phyloP scores from a whole-genome alignment of 2,329 filamentous ascomycete genomes.

The Aspergillus sojae region DNA sequence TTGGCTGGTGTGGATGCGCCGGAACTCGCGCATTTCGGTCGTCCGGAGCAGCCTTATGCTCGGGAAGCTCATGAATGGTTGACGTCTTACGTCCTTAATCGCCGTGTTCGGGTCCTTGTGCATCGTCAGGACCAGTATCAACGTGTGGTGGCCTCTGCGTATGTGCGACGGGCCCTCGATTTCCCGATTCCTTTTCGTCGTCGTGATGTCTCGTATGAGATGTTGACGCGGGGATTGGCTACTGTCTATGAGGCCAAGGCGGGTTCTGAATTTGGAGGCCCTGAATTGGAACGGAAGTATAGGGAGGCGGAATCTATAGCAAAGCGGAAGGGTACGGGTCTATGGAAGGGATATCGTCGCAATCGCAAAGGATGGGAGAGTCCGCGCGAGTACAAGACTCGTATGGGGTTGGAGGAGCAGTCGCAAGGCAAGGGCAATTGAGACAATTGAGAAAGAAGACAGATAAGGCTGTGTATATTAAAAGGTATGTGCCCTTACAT shows the following conservation, averaged over 20 bases:
- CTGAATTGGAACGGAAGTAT: slow-evolving; percentile 55
- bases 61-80: slow-evolving; percentile 82
- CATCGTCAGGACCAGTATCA: slow-evolving; percentile 90
- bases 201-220: slow-evolving; percentile 82
- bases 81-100: slow-evolving; percentile 68
- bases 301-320: slow-evolving; percentile 56
- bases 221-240: slow-evolving; percentile 82
- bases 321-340: slow-evolving; percentile 65
- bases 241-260: slow-evolving; percentile 93
- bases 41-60: slow-evolving; percentile 80
- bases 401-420: slow-evolving; percentile 49
- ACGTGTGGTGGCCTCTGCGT: slow-evolving; percentile 84
- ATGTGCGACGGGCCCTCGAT: slow-evolving; percentile 60
- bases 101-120: slow-evolving; percentile 78
- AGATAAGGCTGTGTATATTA: slow-evolving; percentile 4
- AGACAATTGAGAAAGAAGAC: slow-evolving; percentile 9
- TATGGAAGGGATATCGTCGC: slow-evolving; percentile 69
- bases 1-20: slow-evolving; percentile 93
- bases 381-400: slow-evolving; percentile 82
- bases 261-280: slow-evolving; percentile 83
- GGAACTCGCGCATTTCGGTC: slow-evolving; percentile 89
- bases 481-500: background rate
- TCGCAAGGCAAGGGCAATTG: slow-evolving; percentile 17
- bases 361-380: slow-evolving; percentile 68
- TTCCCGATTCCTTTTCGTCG: slow-evolving; percentile 54